phyloP scores from a whole-genome alignment of 345 rosid species.

The Hibiscus trionum region DNA sequence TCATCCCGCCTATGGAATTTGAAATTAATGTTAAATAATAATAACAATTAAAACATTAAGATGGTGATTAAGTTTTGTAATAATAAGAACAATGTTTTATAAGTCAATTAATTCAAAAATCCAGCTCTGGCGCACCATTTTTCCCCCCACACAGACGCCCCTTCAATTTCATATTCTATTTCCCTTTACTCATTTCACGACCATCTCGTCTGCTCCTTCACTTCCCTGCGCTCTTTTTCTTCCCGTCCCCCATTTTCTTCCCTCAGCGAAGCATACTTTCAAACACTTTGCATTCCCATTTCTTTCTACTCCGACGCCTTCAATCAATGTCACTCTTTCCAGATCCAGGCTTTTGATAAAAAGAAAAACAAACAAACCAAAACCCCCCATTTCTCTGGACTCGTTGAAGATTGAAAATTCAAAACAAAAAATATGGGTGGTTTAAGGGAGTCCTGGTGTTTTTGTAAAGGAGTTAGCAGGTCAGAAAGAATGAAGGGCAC shows the following conservation, averaged over 20 bases:
- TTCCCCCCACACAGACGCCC: background rate
- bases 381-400: constrained; percentile 11
- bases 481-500: constrained; percentile 82
- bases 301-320: background rate
- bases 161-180: background rate
- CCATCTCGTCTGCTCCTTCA: constrained; percentile 26
- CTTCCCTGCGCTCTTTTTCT: background rate
- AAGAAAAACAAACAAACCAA: background rate
- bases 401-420: background rate
- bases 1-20: too few relatives aligned
- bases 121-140: background rate
- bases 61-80: background rate
- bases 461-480: constrained; percentile 86
- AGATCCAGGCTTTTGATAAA: constrained; percentile 1
- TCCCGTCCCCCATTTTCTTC: background rate
- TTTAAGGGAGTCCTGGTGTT: constrained; percentile 72
- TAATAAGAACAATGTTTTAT: background rate
- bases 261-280: background rate
- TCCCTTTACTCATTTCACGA: constrained; percentile 48
- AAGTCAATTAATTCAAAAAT: background rate
- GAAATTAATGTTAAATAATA: too few relatives aligned
- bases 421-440: constrained; percentile 44
- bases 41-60: too few relatives aligned
- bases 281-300: background rate
- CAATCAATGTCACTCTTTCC: background rate